Evolutionary conservation across 1,284 basidiomycete species (phyloP).

Genomic region (Ceratobasidium sp.): DNA sequence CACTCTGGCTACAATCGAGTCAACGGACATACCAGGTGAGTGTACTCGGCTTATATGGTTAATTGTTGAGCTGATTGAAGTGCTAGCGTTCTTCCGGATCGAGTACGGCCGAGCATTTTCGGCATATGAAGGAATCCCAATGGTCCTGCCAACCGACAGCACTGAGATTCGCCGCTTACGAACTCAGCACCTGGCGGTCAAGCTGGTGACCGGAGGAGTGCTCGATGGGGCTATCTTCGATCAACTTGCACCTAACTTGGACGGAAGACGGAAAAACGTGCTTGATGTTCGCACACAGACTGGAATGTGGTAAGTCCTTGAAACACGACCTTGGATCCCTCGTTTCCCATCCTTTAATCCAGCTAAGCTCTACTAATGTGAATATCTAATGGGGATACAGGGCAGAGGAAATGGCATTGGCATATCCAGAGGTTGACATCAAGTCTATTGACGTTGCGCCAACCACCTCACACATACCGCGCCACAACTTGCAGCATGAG

Average conservation of each 20-base stretch:
- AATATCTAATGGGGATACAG: neutral
- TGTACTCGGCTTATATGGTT: too few relatives aligned
- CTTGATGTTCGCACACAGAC: constrained; percentile 47
- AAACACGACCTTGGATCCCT: too few relatives aligned
- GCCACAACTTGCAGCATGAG: constrained; percentile 25
- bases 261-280: constrained; percentile 39
- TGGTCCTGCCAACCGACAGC: constrained; percentile 41
- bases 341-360: too few relatives aligned
- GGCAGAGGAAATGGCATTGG: constrained; percentile 34
- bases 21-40: constrained; percentile 6
- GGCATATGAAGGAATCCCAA: constrained; percentile 42
- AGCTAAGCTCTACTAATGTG: too few relatives aligned
- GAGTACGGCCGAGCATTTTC: constrained; percentile 46
- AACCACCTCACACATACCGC: neutral
- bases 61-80: neutral
- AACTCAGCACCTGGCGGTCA: constrained; percentile 44
- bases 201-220: constrained; percentile 37
- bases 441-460: constrained; percentile 26
- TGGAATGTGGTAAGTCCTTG: constrained; percentile 47
- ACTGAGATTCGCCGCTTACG: constrained; percentile 42
- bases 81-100: constrained; percentile 46
- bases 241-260: neutral
- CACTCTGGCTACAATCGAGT: constrained; percentile 8
- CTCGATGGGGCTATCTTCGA: neutral
- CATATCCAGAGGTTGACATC: constrained; percentile 36